Conservation (phyloP, 129 eudicot species). For the Logfia minima region DNA sequence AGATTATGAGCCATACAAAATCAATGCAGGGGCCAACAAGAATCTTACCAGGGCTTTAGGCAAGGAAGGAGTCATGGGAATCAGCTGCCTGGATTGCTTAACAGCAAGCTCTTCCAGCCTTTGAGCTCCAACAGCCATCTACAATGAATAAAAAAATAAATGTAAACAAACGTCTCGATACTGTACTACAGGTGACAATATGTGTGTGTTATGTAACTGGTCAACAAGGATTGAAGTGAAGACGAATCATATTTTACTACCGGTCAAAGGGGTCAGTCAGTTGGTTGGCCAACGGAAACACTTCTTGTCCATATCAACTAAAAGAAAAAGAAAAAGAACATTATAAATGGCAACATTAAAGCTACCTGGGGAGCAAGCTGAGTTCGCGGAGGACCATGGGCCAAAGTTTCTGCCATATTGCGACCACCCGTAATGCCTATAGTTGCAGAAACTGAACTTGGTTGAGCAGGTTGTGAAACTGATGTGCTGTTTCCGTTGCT, state of each 20-base stretch:
- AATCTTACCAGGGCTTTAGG: slow-evolving; percentile 73
- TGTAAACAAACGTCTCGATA: slow-evolving; percentile 1
- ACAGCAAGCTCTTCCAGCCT: slow-evolving; percentile 88
- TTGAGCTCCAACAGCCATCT: slow-evolving; percentile 66
- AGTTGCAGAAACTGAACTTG: slow-evolving; percentile 35
- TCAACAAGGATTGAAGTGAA: neutral
- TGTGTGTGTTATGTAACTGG: neutral
- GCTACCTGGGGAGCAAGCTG: slow-evolving; percentile 73
- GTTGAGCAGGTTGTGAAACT: slow-evolving; percentile 33
- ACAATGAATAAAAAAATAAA: slow-evolving; percentile 12
- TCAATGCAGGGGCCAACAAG: neutral
- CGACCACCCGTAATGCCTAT: slow-evolving; percentile 46
- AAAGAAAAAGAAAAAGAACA: neutral
- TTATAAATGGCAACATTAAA: neutral
- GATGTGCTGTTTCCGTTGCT: slow-evolving; percentile 37
- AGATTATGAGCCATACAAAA: slow-evolving; percentile 9
- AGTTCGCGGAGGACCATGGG: slow-evolving; percentile 67
- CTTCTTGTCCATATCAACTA: neutral
- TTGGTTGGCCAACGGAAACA: neutral
- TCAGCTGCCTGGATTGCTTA: slow-evolving; percentile 74
- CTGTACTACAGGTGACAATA: neutral
- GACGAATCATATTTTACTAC: neutral
- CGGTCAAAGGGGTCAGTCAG: neutral
- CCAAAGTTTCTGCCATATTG: slow-evolving; percentile 94
- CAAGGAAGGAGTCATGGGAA: slow-evolving; percentile 79